These are phyloP conservation scores for Penicillium soppii DNA, from an alignment of 495 filamentous ascomycete species.

Conservation along the genomic window DNA sequence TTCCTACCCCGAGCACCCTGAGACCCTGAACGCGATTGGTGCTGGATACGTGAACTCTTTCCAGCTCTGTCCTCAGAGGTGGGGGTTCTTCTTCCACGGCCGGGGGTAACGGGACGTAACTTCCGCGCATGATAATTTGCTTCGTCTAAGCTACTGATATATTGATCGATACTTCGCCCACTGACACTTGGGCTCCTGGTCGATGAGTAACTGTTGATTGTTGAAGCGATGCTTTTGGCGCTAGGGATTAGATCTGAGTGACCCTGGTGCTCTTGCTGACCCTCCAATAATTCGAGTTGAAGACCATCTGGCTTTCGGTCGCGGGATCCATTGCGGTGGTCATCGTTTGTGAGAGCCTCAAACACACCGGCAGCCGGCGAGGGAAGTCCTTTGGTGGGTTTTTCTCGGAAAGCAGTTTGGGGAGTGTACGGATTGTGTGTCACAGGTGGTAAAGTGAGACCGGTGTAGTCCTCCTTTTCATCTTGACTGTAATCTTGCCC, in stretches of 20 bases:
- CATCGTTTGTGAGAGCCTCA: slow-evolving; percentile 54
- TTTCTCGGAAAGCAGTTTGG: slow-evolving; percentile 51
- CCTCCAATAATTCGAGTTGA: slow-evolving; percentile 66
- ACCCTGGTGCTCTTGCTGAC: slow-evolving; percentile 40
- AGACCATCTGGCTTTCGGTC: slow-evolving; percentile 81
- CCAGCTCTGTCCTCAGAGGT: slow-evolving; percentile 51
- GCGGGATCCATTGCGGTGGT: slow-evolving; percentile 67
- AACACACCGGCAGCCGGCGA: slow-evolving; percentile 58
- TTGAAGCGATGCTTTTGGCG: slow-evolving; percentile 47
- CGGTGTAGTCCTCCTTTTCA: slow-evolving; percentile 25
- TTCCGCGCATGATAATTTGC: slow-evolving; percentile 63
- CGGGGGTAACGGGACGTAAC: slow-evolving; percentile 52
- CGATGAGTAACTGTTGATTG: slow-evolving; percentile 46
- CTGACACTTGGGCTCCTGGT: slow-evolving; percentile 54
- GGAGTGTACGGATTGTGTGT: slow-evolving; percentile 47
- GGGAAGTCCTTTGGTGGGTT: slow-evolving; percentile 52
- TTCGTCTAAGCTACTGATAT: slow-evolving; percentile 82
- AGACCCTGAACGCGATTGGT: slow-evolving; percentile 58
- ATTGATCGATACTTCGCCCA: slow-evolving; percentile 74
- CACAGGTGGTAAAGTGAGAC: slow-evolving; percentile 44
- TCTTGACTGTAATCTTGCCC: slow-evolving; percentile 31
- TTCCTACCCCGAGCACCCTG: slow-evolving; percentile 67
- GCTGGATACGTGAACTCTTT: slow-evolving; percentile 41
- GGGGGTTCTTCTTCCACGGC: slow-evolving; percentile 56
- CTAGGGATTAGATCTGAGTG: slow-evolving; percentile 32